Percentiles rank a stretch among this genome's conserved stretches.
phyloP scores from a whole-genome alignment of 2,329 filamentous ascomycete genomes.

The Colletotrichum sp. region DNA sequence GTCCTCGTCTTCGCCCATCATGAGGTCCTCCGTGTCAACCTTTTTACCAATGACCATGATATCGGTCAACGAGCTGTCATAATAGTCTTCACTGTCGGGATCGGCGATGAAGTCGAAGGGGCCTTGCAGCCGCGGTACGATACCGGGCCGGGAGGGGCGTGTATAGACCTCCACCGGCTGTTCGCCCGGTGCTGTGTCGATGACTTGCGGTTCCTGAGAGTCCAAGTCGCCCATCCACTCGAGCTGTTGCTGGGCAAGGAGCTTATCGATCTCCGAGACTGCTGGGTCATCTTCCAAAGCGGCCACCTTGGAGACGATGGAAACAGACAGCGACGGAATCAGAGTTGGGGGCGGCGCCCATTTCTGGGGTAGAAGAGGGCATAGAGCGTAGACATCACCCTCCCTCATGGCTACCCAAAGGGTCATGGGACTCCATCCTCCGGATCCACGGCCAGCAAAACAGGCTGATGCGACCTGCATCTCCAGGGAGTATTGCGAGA shows the following conservation, averaged over 20 bases:
- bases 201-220: slow-evolving; percentile 61
- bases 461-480: slow-evolving; percentile 92
- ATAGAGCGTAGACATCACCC: slow-evolving; percentile 92
- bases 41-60: slow-evolving; percentile 68
- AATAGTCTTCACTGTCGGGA: slow-evolving; percentile 59
- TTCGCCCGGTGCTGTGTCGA: slow-evolving; percentile 55
- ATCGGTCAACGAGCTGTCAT: slow-evolving; percentile 62
- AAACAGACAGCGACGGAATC: slow-evolving; percentile 81
- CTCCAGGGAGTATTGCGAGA: slow-evolving; percentile 87
- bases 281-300: slow-evolving; percentile 64
- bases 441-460: slow-evolving; percentile 70
- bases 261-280: slow-evolving; percentile 55
- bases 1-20: slow-evolving; percentile 69
- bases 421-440: slow-evolving; percentile 95
- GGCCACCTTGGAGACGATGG: slow-evolving; percentile 76
- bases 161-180: slow-evolving; percentile 58
- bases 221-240: slow-evolving; percentile 72
- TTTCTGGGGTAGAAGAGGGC: slow-evolving; percentile 83
- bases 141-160: slow-evolving; percentile 61
- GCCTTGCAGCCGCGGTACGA: slow-evolving; percentile 64
- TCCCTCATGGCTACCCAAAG: slow-evolving; percentile 96
- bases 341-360: slow-evolving; percentile 81
- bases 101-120: slow-evolving; percentile 63
- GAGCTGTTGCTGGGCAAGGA: slow-evolving; percentile 67
- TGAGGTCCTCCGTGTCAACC: slow-evolving; percentile 62